phyloP scores from a whole-genome alignment of 2,329 filamentous ascomycete species.

The Rutstroemia sp. region DNA sequence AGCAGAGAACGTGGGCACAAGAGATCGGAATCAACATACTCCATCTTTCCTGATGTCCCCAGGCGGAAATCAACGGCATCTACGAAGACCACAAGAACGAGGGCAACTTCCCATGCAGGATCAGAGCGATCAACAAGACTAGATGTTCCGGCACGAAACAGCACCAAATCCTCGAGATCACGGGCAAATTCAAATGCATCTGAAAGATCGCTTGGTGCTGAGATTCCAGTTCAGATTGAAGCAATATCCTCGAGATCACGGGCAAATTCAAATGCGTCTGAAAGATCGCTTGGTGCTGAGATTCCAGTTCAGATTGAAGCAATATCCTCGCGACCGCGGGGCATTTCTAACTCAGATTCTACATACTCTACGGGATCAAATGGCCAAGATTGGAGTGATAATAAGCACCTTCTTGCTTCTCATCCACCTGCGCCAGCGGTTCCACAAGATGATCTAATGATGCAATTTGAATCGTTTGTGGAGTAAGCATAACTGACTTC shows the following conservation, averaged over 20 bases:
- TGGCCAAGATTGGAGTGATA: slow-evolving; percentile 1
- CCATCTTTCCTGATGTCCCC: slow-evolving; percentile 1
- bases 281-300: background rate
- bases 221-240: background rate
- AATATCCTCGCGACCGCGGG: background rate
- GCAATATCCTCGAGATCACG: background rate
- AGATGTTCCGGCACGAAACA: background rate
- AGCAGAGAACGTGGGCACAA: background rate
- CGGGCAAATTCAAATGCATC: background rate
- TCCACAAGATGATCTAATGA: background rate
- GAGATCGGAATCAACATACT: slow-evolving; percentile 1
- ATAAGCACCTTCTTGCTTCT: background rate
- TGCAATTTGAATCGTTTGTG: slow-evolving; percentile 4
- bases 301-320: background rate
- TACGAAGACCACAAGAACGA: background rate
- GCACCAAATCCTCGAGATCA: background rate
- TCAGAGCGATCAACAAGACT: slow-evolving; percentile 2
- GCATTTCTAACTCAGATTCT: slow-evolving; percentile 1
- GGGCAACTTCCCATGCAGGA: background rate
- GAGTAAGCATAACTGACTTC: background rate
- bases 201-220: background rate
- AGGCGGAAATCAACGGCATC: background rate
- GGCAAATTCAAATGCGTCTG: background rate
- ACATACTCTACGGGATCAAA: background rate
- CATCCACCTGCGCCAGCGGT: background rate